Evolutionary conservation across 2,329 filamentous ascomycete genomes (phyloP), one percentile per base, ranked within the genome.

Genomic region (Colletotrichum scovillei): DNA sequence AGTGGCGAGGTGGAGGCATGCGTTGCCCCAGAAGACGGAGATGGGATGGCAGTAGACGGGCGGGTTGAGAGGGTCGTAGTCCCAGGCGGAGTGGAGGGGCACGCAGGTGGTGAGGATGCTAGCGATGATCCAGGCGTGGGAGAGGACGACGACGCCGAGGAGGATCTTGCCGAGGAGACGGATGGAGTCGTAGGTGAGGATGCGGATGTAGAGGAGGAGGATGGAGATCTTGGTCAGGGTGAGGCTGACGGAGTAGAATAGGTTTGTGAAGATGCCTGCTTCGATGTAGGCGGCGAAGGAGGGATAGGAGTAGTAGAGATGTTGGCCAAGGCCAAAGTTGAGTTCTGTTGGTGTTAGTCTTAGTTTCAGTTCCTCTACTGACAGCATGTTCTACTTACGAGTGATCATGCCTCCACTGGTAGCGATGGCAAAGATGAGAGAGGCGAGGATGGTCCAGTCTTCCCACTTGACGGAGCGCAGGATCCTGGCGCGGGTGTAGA

Each of bases 361-460:
- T 42, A n/a, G 19, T 16, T 4, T 9, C 22, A 0, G 9, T 24
- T 22, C 9, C 22, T 2, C 30, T 24, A 4, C 19, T 6, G 24
- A 28, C 2, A 26, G n/a, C 16, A 5, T 16, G 12, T 16, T 16
- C 2, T 8, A 62, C 69, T 46, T 57, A 75, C 74, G 74, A 26
- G 60, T 30, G 28, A 75, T 74, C 68, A 72, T 74, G 35, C 72
- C 72, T 7, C 49, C 74, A 35, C 64, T 74, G 35, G 73, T 75
- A 11, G 58, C 63, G 55, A 70, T 52, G 32, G 69, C 74, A 19
- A 76, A 75, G 53, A 81, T 76, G 30, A 82, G 73, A 2, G 81
- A 78, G 16, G 79, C 70, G 19, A 84, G 52, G 58, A 82, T 80
- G 26, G 78, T 76, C 77, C 80, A 82, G 73, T 84, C 81, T 63